Evolutionary conservation across 192 early-diverging fungal genomes (phyloP).

Genomic region (Entophlyctis luteolus): DNA sequence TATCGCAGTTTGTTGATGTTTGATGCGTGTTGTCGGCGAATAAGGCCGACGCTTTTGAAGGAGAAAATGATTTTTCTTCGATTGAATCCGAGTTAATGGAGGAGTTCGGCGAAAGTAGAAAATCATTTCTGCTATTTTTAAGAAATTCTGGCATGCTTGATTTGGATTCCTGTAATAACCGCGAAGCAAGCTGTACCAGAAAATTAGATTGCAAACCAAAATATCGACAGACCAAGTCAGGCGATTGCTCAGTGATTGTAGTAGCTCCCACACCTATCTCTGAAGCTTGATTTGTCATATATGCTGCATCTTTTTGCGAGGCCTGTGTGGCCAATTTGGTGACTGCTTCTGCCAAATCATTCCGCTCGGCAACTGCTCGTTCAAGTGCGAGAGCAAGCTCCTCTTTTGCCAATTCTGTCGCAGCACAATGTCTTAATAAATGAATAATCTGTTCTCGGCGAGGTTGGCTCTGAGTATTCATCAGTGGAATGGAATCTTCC

Average conservation of each 20-base stretch:
- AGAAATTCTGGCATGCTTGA: no score
- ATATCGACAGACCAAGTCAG: not conserved
- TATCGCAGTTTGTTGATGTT: not conserved
- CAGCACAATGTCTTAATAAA: not conserved
- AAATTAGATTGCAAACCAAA: not conserved
- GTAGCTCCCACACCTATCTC: not conserved
- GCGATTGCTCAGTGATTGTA: not conserved
- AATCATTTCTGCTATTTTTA: no score
- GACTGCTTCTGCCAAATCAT: not conserved
- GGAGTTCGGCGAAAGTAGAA: no score
- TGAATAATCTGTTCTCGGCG: not conserved
- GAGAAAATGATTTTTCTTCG: no score
- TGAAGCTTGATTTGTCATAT: no score
- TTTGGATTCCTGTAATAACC: no score
- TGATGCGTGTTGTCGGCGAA: not conserved
- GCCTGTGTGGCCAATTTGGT: not conserved
- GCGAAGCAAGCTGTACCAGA: not conserved
- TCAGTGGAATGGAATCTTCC: no score
- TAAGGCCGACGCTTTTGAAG: not conserved
- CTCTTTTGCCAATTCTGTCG: not conserved
- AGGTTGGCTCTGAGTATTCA: no score
- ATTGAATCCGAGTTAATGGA: no score
- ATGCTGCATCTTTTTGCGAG: not conserved
- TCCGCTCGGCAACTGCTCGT: not conserved
- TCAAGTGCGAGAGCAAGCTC: not conserved